Conservation (phyloP, 345 rosid genomes). For the Arabidopsis arenosa region DNA sequence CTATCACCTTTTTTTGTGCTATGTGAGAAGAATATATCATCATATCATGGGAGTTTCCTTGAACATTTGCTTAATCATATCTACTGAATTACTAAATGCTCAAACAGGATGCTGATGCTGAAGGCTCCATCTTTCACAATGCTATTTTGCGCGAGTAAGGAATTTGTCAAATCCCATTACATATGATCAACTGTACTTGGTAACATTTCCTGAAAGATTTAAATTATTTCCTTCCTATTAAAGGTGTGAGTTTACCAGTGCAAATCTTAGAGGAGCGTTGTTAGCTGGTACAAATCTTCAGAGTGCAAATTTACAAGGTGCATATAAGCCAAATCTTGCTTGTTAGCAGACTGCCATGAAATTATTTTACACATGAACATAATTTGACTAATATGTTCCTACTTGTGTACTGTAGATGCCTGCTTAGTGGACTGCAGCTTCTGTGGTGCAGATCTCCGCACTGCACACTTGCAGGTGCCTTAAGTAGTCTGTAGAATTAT, state of each 20-base stretch:
- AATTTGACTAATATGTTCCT: neutral
- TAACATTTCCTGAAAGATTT: neutral
- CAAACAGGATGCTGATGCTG: constrained; percentile 81
- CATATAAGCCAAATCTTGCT: constrained; percentile 26
- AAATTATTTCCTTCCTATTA: constrained; percentile 48
- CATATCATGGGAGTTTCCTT: constrained; percentile 17
- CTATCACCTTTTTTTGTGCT: constrained; percentile 14
- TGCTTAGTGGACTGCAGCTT: constrained; percentile 85
- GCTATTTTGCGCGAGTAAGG: constrained; percentile 94
- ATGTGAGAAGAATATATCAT: neutral
- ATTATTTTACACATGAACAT: neutral
- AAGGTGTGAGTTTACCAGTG: constrained; percentile 95
- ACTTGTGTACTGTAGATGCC: constrained; percentile 66
- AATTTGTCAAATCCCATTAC: constrained; percentile 10
- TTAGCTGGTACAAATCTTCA: constrained; percentile 91
- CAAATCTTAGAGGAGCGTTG: constrained; percentile 87
- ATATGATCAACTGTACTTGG: constrained; percentile 2
- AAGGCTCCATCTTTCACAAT: constrained; percentile 83
- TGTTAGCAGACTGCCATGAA: neutral
- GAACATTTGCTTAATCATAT: constrained; percentile 9
- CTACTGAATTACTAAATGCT: constrained; percentile 33
- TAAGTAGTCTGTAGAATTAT: constrained; percentile 14
- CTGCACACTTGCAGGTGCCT: constrained; percentile 93
- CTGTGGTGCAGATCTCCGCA: constrained; percentile 85
- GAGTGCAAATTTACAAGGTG: constrained; percentile 95